phyloP scores from a whole-genome alignment of 2,329 filamentous ascomycete genomes.

The Hypoxylon rubiginosum region DNA sequence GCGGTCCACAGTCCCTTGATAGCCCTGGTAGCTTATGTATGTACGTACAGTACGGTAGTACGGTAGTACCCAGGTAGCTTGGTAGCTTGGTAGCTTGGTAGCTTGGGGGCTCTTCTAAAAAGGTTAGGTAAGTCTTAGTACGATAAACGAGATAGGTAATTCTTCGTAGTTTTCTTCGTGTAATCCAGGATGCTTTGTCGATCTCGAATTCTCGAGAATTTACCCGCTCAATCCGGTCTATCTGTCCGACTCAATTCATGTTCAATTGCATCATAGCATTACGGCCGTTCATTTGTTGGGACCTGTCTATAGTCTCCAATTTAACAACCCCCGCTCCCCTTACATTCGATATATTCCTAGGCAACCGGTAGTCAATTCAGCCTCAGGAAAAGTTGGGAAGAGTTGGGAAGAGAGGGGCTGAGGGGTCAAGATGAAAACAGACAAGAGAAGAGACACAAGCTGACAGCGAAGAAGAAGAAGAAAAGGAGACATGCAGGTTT shows the following conservation, averaged over 20 bases:
- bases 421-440: conserved; percentile 4
- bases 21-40: conserved; percentile 7
- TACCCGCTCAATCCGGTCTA: conserved; percentile 38
- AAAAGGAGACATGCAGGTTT: conserved; percentile 39
- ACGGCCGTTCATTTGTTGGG: conserved; percentile 23
- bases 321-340: conserved; percentile 14
- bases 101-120: not conserved
- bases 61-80: too few relatives aligned
- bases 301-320: not conserved
- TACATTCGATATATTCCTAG: not conserved
- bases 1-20: not conserved
- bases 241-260: conserved; percentile 23
- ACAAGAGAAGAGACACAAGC: conserved; percentile 6
- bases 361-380: conserved; percentile 10
- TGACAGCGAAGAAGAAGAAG: not conserved
- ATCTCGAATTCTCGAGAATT: conserved; percentile 41
- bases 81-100: not conserved
- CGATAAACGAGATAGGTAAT: not conserved
- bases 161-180: not conserved
- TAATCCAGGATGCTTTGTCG: conserved; percentile 24
- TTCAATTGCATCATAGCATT: conserved; percentile 41
- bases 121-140: conserved; percentile 24
- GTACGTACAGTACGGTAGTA: too few relatives aligned
- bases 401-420: not conserved
- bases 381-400: conserved; percentile 11